Evolutionary conservation across 768 basidiomycete species (phyloP), one percentile per base, ranked within the genome.

Genomic region (Chalciporus chontae): DNA sequence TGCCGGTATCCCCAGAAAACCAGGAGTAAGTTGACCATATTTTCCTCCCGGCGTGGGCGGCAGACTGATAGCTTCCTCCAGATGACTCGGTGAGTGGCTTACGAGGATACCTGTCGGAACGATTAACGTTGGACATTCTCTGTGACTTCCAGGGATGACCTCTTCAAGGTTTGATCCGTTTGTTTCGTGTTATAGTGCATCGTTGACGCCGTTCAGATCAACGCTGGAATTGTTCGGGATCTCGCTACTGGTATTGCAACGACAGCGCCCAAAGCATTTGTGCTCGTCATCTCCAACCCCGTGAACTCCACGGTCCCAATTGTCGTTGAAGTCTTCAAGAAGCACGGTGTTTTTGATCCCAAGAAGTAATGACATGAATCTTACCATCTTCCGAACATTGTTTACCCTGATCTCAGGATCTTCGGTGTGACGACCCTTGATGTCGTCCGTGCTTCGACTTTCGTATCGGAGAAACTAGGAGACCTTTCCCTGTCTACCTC

Each of bases 261-360:
- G 14, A 66, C 72, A 43, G 81, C 83, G 38, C 95, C 95, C 52
- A 94, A 93, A 65, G 96, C 96, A 18, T 87, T 88, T 61, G 82
- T 98, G 40, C 82, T 94, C 43, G 94, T 99, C 58, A 98, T 99
- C 70, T 95, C 96, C 60, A 99, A 99, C 77, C 96, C 96, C 27
- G 95, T 99, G 67, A 98, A 99, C 81, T 97, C 95, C 38, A 97
- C 96, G 34, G 95, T 98, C 34, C 96, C 96, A 42, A 91, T 99
- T 64, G 92, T 93, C 40, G 92, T 83, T 14, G 95, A 98, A 71
- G 87, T 95, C 32, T 82, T 94, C 76, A 99, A 95, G 83, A 86
- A 91, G 71, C 80, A 87, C 56, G 85, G 84, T 40, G 87, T 91
- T 24, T 98, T 87, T 66, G 84, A 99, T 69, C 88, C 93, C 55